Evolutionary conservation across 352 stramenopile species (phyloP).

Genomic region (Bremia lactucae): DNA sequence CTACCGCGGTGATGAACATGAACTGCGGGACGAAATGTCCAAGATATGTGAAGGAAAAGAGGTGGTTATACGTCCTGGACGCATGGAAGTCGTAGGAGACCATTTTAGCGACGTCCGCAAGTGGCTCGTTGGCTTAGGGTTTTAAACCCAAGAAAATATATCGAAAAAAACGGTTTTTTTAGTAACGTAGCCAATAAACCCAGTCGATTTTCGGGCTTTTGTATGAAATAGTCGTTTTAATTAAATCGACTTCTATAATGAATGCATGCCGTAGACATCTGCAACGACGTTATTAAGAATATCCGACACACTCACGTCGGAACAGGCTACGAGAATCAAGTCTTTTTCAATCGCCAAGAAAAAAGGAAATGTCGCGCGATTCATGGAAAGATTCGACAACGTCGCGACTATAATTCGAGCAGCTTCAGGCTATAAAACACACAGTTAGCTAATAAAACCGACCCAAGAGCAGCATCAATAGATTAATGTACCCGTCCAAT

Average conservation of each 20-base stretch:
- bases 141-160: constrained; percentile 27
- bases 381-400: constrained; percentile 69
- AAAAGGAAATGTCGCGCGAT: constrained; percentile 60
- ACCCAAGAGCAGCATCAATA: constrained; percentile 1
- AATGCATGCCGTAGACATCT: constrained; percentile 77
- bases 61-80: constrained; percentile 51
- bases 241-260: constrained; percentile 26
- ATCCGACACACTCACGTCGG: constrained; percentile 63
- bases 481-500: constrained; percentile 45
- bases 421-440: constrained; percentile 40
- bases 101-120: constrained; percentile 62
- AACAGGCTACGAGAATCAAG: constrained; percentile 59
- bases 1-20: constrained; percentile 70
- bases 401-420: constrained; percentile 61
- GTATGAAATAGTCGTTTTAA: constrained; percentile 1
- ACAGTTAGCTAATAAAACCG: constrained; percentile 1
- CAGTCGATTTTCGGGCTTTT: too few species aligned
- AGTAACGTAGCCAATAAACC: too few species aligned
- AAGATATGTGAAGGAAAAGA: constrained; percentile 79
- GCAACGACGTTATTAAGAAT: constrained; percentile 75
- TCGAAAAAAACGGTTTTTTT: constrained; percentile 2
- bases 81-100: constrained; percentile 72
- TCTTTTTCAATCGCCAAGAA: constrained; percentile 75
- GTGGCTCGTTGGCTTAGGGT: constrained; percentile 77
- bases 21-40: constrained; percentile 68